phyloP scores from a whole-genome alignment of 2,329 filamentous ascomycete species.

The Leptoxyphium fumago region DNA sequence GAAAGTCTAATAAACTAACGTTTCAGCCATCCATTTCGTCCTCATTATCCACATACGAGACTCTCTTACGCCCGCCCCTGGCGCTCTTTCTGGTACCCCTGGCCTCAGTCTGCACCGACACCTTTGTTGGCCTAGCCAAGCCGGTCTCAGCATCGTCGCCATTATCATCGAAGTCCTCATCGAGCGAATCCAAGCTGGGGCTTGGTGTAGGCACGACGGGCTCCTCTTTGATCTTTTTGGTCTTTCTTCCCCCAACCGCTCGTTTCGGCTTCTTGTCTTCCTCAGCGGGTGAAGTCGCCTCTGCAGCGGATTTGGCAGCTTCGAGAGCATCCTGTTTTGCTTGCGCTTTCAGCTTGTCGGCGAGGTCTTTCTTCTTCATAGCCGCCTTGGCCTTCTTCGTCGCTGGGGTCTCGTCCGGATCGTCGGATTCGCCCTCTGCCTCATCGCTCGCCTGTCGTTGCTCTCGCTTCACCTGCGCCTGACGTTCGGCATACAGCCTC shows the following conservation, averaged over 20 bases:
- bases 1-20: too few relatives aligned
- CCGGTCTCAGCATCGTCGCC: conserved; percentile 13
- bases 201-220: conserved; percentile 30
- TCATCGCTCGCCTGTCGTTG: conserved; percentile 2
- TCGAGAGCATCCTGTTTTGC: conserved; percentile 3
- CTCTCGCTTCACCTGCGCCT: conserved; percentile 10
- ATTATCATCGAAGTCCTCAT: conserved; percentile 24
- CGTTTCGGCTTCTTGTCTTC: conserved; percentile 7
- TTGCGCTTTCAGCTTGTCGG: conserved; percentile 10
- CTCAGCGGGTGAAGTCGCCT: conserved; percentile 11
- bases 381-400: conserved; percentile 27
- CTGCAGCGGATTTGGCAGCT: conserved; percentile 19
- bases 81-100: conserved; percentile 1
- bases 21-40: conserved; percentile 1
- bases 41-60: conserved; percentile 14
- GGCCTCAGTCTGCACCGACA: conserved; percentile 2
- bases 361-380: conserved; percentile 12
- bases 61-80: conserved; percentile 7
- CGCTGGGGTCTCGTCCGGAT: conserved; percentile 21
- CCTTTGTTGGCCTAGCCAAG: conserved; percentile 2
- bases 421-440: conserved; percentile 14
- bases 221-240: conserved; percentile 16
- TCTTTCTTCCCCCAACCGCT: conserved; percentile 2
- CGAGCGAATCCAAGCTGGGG: conserved; percentile 21
- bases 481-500: conserved; percentile 11